phyloP scores from a whole-genome alignment of 73 alveolate genomes.

The Tetrahymena borealis region DNA sequence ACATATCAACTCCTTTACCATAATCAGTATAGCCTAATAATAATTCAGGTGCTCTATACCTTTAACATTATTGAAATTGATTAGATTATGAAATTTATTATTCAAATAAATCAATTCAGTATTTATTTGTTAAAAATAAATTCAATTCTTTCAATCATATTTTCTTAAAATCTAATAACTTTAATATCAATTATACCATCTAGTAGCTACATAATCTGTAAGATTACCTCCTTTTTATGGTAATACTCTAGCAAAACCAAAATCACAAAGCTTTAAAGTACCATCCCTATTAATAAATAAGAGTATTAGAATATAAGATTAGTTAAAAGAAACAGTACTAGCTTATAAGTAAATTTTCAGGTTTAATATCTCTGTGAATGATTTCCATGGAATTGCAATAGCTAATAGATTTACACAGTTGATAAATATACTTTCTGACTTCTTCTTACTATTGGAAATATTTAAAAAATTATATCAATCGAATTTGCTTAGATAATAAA shows the following conservation, averaged over 20 bases:
- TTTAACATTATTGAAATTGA: background rate
- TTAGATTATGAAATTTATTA: too few species aligned
- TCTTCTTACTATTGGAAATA: conserved; percentile 64
- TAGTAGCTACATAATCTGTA: conserved; percentile 55
- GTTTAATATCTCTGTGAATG: conserved; percentile 83
- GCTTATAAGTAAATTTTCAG: conserved; percentile 55
- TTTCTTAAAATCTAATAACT: background rate
- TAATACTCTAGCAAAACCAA: conserved; percentile 48
- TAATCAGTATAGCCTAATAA: conserved; percentile 67
- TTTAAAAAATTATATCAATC: background rate
- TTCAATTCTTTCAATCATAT: too few species aligned
- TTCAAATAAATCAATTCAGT: too few species aligned
- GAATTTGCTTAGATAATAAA: background rate
- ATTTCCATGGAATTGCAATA: conserved; percentile 62
- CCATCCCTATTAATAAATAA: conserved; percentile 12
- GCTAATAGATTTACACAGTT: conserved; percentile 60
- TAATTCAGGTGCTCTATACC: conserved; percentile 90
- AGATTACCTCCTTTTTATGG: conserved; percentile 24
- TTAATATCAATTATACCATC: background rate
- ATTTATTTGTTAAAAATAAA: background rate
- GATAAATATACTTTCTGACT: conserved; percentile 62
- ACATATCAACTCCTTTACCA: conserved; percentile 80
- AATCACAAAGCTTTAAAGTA: conserved; percentile 47
- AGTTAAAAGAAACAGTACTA: background rate
- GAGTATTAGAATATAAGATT: background rate